Base-by-base conservation (phyloP, 306 rosid genomes). In the Pachyrhizus erosus region DNA sequence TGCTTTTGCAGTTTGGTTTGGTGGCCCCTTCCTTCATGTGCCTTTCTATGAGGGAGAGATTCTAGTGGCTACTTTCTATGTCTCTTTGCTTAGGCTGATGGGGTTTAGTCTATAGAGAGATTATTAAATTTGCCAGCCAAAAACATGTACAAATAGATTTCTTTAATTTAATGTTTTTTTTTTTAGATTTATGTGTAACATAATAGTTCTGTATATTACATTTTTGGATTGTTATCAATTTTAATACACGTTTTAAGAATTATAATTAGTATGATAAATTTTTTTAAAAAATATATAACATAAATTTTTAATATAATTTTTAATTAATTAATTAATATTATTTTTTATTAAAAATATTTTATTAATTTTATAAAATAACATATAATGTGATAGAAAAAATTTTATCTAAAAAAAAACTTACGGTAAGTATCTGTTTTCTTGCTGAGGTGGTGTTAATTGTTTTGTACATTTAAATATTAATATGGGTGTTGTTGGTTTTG, bases 21-120 rank as follows among this genome's bases (percentile, higher is more conserved):
- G 90, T 81, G 81, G 88, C 69, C 73, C 81, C 39, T 64, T 70
- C 21, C 54, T 64, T 79, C 89, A 82, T 82, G 42, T 78, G 86
- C 62, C 80, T 82, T 68, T 75, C 48, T 34, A 67, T 67, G 10
- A 75, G 83, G 31, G 78, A 54, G 72, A 61, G 24, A 74, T 82
- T 79, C 75, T 55, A 65, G 82, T 74, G 83, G 67, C 45, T 58
- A 77, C 87, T 31, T 82, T 51, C 67, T 51, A 12, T 29, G 42
- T 71, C 75, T 17, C 39, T 26, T 80, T 76, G 54, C 83, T 80
- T 60, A 23, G 68, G 46, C 48, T 45, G 83, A 76, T 69, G 78
- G 27, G 73, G n/a, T 29, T 66, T 48, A 13, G 27, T n/a, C n/a
- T n/a, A 3, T 43, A n/a, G 13, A 78, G 54, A 78, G 11, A 75